Base-by-base conservation (phyloP, 345 rosid genomes). In the Bruguiera sexangula region DNA sequence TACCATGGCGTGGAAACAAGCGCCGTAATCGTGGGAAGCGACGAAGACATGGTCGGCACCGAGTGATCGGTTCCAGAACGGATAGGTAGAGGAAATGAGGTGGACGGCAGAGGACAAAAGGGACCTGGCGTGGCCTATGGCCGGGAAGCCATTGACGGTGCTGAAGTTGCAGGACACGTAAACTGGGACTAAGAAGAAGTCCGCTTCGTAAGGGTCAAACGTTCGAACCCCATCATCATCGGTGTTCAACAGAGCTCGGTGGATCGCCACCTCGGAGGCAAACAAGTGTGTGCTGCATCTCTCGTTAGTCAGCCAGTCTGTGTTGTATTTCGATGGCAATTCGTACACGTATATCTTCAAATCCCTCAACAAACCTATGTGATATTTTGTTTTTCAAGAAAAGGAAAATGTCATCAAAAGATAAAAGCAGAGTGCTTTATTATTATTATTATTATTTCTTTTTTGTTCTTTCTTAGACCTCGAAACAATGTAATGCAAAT, bases 131-230 rank as follows among this genome's bases (percentile, higher is more conserved):
- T 92, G 99, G 50, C 92, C 97, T 2, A 95, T 80, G 46, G 97
- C 92, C 6, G 99, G 99, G 83, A 95, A 95, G 27, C 97, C 96
- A 50, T 95, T 95, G 9, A 76, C 65, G 64, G 89, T 87, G 69
- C 93, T 88, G 85, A 95, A 95, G 66, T 95, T 95, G 78, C 99
- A 95, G 57, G 99, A 87, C 20, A 95, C 99, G 70, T 95, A 95
- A 13, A 95, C 96, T 19, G 99, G 97, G 31, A 92, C 92, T 74
- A 95, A 88, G 92, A 88, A 92, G 80, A 87, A 95, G 72, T 95
- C 99, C 4, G 97, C 99, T 67, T 90, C 87, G 56, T 82, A 76
- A 0, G 99, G 93, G 64, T 95, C 85, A 57, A 81, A 74, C 16
- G 99, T 92, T 75, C 94, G 89, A 15, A 84, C 50, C 50, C 50